These are phyloP conservation scores for Rhododendron ovatum DNA, from an alignment of 148 eudicot genomes.

Conservation along the genomic window DNA sequence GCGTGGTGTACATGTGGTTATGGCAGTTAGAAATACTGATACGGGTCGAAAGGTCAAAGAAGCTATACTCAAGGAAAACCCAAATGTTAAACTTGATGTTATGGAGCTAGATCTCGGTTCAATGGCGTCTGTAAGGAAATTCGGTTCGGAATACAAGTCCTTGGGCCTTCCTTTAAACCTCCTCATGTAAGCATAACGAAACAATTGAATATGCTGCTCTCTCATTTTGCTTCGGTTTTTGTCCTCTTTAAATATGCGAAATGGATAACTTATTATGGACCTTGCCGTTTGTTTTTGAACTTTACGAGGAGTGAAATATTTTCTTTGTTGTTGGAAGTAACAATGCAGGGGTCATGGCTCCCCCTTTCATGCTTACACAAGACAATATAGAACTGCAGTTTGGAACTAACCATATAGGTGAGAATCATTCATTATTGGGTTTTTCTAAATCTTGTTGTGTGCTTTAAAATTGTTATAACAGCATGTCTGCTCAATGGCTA, in stretches of 20 bases:
- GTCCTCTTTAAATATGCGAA: not conserved
- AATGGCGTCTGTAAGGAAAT: constrained; percentile 63
- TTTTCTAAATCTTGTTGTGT: not conserved
- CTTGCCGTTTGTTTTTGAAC: not conserved
- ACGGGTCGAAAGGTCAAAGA: constrained; percentile 59
- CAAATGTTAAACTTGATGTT: constrained; percentile 74
- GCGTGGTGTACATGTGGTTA: not conserved
- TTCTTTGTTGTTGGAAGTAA: constrained; percentile 43
- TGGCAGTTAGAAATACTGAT: constrained; percentile 16
- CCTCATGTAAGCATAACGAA: constrained; percentile 57
- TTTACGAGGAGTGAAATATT: not conserved
- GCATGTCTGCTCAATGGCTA: not conserved
- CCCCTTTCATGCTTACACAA: constrained; percentile 66
- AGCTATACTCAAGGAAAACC: constrained; percentile 50
- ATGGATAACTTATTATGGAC: not conserved
- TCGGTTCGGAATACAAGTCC: constrained; percentile 64
- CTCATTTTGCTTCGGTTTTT: not conserved
- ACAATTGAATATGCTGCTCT: not conserved
- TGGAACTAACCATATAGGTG: constrained; percentile 90
- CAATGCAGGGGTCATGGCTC: constrained; percentile 94
- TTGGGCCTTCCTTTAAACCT: constrained; percentile 17
- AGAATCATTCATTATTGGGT: not conserved
- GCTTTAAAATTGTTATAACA: not conserved
- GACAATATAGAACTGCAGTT: constrained; percentile 85
- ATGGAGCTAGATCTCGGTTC: constrained; percentile 89